Evolutionary conservation across 2,329 filamentous ascomycete species (phyloP), one percentile per base, ranked within the genome.

Genomic region (Ascochyta lentis): DNA sequence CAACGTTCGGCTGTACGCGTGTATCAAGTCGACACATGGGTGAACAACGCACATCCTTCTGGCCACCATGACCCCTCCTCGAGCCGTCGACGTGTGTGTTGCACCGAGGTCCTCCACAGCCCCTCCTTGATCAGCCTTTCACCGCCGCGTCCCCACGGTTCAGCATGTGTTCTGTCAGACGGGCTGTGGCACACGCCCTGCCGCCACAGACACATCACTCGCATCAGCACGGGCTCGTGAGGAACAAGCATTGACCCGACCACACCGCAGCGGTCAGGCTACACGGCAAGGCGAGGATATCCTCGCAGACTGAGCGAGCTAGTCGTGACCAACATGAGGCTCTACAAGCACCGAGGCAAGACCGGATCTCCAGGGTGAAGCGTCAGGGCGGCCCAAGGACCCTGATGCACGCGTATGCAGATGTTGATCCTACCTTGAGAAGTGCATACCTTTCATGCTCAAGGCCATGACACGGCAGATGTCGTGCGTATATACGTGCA

Each of bases 381-480:
- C 15, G 6, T 27, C 24, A 26, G 38, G 40, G 22, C 19, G 42
- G 27, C 15, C 6, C 10, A 15, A 12, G n/a, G 42, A 52, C 49
- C 42, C 50, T 47, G 50, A 42, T 53, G 43, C n/a, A 37, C 49
- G 23, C 42, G 50, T 52, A 37, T 46, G 40, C 29, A 26, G 24
- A 13, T 34, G 40, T 19, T 37, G 40, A 40, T 13, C 16, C 9
- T 24, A 7, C 22, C 12, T 40, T 40, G 37, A 24, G 19, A 27
- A 31, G 35, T 37, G 44, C 34, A 46, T 46, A 33, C 23, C 3
- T 16, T 27, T 31, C 29, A 10, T 15, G 29, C 13, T 12, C 29
- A 31, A 31, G 29, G 29, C 29, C 12, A 15, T 13, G 12, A 13
- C 29, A 31, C 29, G 12, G 29, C 22, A 26, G 34, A 24, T 40